Evolutionary conservation across 805 yeast species (phyloP).

Genomic region (Grigorovia humatica): DNA sequence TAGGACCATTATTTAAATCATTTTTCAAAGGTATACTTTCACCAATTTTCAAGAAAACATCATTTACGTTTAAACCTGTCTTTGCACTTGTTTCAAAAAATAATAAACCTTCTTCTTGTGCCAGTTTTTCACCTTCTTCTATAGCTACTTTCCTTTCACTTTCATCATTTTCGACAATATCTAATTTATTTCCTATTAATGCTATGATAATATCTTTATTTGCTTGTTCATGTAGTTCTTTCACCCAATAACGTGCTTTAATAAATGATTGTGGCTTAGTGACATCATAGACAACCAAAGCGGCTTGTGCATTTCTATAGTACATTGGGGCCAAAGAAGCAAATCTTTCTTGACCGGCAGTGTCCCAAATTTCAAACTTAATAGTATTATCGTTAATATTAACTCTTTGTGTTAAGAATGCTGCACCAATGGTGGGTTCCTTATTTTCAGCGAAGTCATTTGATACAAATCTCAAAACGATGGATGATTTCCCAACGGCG

Average conservation of each 20-base stretch:
- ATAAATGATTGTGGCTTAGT: conserved; percentile 91
- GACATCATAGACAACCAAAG: conserved; percentile 88
- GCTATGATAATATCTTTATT: conserved; percentile 87
- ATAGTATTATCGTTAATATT: conserved; percentile 76
- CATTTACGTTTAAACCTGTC: conserved; percentile 78
- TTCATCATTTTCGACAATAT: conserved; percentile 46
- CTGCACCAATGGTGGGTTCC: conserved; percentile 98
- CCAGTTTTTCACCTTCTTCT: conserved; percentile 79
- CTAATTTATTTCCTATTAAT: conserved; percentile 86
- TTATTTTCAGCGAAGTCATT: conserved; percentile 95
- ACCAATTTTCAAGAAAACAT: conserved; percentile 85
- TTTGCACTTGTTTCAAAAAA: conserved; percentile 95
- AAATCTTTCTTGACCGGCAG: conserved; percentile 97
- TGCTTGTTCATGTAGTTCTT: conserved; percentile 91
- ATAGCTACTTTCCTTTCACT: conserved; percentile 58
- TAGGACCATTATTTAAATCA: conserved; percentile 9
- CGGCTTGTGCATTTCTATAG: conserved; percentile 95
- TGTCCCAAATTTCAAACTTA: conserved; percentile 92
- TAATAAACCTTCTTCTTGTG: conserved; percentile 81
- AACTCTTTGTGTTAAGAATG: conserved; percentile 89
- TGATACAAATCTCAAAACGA: conserved; percentile 84
- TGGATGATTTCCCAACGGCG: conserved; percentile 92
- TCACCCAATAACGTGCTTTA: conserved; percentile 97
- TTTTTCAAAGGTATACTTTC: conserved; percentile 56
- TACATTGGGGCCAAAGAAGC: conserved; percentile 96